These are phyloP conservation scores for Epichloe festucae DNA, from an alignment of 2,329 filamentous ascomycete species.

Conservation along the genomic window DNA sequence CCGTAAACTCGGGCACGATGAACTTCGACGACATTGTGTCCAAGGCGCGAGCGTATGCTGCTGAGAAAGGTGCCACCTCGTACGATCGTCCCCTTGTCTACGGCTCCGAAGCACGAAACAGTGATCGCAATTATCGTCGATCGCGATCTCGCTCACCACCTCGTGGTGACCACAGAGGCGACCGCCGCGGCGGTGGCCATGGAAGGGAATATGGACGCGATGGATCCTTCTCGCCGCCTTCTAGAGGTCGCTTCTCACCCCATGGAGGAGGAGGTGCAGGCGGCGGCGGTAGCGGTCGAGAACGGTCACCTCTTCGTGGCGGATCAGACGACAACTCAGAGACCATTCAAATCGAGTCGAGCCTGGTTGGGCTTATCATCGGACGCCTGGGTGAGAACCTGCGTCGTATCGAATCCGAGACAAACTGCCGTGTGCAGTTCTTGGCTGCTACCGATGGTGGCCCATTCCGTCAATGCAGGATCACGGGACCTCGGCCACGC, in stretches of 20 bases:
- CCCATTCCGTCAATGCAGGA: constrained; percentile 70
- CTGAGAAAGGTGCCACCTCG: constrained; percentile 58
- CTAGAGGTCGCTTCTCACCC: constrained; percentile 49
- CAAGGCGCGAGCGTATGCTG: constrained; percentile 69
- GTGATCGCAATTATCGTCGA: constrained; percentile 42
- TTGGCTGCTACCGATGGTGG: constrained; percentile 64
- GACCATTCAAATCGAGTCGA: constrained; percentile 75
- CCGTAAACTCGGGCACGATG: constrained; percentile 66
- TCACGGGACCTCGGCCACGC: constrained; percentile 58
- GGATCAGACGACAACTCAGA: constrained; percentile 56
- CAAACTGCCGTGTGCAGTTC: constrained; percentile 76
- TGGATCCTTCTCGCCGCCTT: constrained; percentile 58
- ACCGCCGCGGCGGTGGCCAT: constrained; percentile 56
- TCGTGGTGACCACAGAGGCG: constrained; percentile 64
- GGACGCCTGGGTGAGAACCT: constrained; percentile 83
- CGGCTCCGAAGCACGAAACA: constrained; percentile 21
- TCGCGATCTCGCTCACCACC: constrained; percentile 65
- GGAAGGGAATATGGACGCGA: constrained; percentile 40
- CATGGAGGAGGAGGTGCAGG: constrained; percentile 26
- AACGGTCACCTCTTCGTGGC: constrained; percentile 44
- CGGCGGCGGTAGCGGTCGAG: constrained; percentile 35
- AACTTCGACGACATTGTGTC: constrained; percentile 76
- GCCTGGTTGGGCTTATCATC: constrained; percentile 80
- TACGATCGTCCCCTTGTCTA: constrained; percentile 45
- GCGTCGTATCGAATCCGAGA: constrained; percentile 70